Conservation (phyloP, 495 filamentous ascomycete genomes). For the Daldinia decipiens region DNA sequence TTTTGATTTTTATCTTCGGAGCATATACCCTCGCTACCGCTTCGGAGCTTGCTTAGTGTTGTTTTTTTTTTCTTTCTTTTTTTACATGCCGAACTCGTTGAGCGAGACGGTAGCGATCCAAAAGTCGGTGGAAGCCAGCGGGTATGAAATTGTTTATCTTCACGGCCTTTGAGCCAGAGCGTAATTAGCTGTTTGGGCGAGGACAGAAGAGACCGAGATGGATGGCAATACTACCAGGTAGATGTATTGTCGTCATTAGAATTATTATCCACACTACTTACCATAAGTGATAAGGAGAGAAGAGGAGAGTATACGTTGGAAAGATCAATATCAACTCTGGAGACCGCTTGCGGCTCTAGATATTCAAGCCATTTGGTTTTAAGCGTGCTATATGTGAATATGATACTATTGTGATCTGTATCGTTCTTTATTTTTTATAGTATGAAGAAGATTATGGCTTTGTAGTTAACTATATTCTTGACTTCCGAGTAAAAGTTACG, state of each 20-base stretch:
- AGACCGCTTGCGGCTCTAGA: constrained; percentile 20
- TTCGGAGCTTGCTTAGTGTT: constrained; percentile 28
- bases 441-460: not conserved
- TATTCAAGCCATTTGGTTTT: not conserved
- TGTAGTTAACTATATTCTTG: not conserved
- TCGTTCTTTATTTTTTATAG: not conserved
- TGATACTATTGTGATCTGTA: not conserved
- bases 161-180: constrained; percentile 22
- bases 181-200: constrained; percentile 2
- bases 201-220: not conserved
- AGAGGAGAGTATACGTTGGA: constrained; percentile 18
- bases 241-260: constrained; percentile 9
- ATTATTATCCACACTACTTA: constrained; percentile 16
- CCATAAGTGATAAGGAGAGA: not conserved
- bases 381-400: constrained; percentile 8
- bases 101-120: constrained; percentile 26
- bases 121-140: constrained; percentile 31
- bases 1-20: constrained; percentile 36
- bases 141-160: constrained; percentile 5
- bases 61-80: not conserved
- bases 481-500: too few relatives aligned
- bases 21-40: constrained; percentile 50
- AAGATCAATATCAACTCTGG: constrained; percentile 31
- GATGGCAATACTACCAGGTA: not conserved
- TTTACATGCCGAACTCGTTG: constrained; percentile 27